Evolutionary conservation across 1,284 basidiomycete species (phyloP).

Genomic region (Chalciporus sp.): DNA sequence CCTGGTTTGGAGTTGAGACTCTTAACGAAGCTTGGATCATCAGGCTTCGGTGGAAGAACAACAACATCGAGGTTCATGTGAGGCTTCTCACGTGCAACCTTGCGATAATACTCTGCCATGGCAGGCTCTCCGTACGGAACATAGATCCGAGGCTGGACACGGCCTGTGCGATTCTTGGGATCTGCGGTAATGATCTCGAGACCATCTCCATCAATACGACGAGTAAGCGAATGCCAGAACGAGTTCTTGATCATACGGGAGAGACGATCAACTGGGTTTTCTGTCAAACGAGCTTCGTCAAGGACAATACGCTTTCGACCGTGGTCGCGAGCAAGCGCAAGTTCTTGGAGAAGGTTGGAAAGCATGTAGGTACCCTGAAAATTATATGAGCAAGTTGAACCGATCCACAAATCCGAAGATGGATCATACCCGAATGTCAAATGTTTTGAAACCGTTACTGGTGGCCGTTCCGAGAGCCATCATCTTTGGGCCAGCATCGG

Average conservation of each 20-base stretch:
- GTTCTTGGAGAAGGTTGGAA: conserved; percentile 97
- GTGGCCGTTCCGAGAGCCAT: conserved; percentile 95
- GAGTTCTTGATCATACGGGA: conserved; percentile 98
- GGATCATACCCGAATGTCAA: conserved; percentile 84
- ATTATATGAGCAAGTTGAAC: conserved; percentile 8
- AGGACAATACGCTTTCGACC: conserved; percentile 95
- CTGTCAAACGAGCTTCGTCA: conserved; percentile 94
- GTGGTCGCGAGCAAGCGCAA: conserved; percentile 95
- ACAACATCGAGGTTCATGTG: conserved; percentile 92
- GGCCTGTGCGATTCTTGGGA: conserved; percentile 92
- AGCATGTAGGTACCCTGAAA: conserved; percentile 96
- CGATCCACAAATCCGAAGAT: background rate
- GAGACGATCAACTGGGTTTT: conserved; percentile 96
- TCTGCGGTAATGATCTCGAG: conserved; percentile 96
- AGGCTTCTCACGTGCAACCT: conserved; percentile 81
- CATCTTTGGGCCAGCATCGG: conserved; percentile 96
- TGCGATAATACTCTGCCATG: conserved; percentile 93
- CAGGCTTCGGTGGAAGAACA: conserved; percentile 81
- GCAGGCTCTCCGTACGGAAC: conserved; percentile 90
- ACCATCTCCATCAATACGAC: conserved; percentile 95
- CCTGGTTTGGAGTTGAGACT: conserved; percentile 94
- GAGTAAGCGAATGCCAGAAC: conserved; percentile 97
- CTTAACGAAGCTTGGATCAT: conserved; percentile 89
- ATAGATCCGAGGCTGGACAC: conserved; percentile 89
- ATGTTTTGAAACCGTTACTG: conserved; percentile 96